Conservation (phyloP, 805 yeast species). For the Ogataea trehaloabstinens region DNA sequence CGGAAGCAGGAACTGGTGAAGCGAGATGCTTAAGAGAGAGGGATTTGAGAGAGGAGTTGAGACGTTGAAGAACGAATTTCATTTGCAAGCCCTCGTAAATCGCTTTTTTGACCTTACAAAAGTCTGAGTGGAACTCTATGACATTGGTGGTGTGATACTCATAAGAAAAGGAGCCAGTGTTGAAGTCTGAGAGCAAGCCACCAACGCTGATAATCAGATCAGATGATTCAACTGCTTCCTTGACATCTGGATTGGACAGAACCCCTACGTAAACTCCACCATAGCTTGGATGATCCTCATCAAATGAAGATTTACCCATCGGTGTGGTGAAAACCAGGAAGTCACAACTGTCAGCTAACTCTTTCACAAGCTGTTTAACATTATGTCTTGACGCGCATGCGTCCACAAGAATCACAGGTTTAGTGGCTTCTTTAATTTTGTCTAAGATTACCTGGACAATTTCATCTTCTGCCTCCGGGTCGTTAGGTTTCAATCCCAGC, state of each 20-base stretch:
- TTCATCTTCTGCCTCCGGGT: constrained; percentile 60
- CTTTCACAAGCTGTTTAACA: constrained; percentile 59
- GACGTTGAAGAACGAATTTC: constrained; percentile 51
- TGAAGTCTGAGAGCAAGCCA: constrained; percentile 82
- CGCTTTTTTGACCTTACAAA: constrained; percentile 67
- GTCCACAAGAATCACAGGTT: constrained; percentile 78
- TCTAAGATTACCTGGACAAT: constrained; percentile 52
- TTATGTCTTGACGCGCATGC: constrained; percentile 84
- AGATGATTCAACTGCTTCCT: constrained; percentile 67
- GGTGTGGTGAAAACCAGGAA: constrained; percentile 86
- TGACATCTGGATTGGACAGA: constrained; percentile 70
- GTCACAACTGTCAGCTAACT: constrained; percentile 63
- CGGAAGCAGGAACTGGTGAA: constrained; percentile 51
- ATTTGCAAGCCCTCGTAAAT: constrained; percentile 71
- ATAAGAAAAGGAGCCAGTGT: constrained; percentile 84
- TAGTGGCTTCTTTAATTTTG: constrained; percentile 54
- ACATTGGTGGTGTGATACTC: constrained; percentile 71
- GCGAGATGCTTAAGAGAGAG: constrained; percentile 42
- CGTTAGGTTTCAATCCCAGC: constrained; percentile 55
- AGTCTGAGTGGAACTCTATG: constrained; percentile 76
- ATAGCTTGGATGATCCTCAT: constrained; percentile 69
- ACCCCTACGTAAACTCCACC: constrained; percentile 87
- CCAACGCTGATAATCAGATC: constrained; percentile 80
- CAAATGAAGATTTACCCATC: constrained; percentile 82
- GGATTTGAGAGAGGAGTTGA: constrained; percentile 37